Evolutionary conservation across 495 filamentous ascomycete species (phyloP), one percentile per base, ranked within the genome.

Genomic region (Bryoglossum gracile): DNA sequence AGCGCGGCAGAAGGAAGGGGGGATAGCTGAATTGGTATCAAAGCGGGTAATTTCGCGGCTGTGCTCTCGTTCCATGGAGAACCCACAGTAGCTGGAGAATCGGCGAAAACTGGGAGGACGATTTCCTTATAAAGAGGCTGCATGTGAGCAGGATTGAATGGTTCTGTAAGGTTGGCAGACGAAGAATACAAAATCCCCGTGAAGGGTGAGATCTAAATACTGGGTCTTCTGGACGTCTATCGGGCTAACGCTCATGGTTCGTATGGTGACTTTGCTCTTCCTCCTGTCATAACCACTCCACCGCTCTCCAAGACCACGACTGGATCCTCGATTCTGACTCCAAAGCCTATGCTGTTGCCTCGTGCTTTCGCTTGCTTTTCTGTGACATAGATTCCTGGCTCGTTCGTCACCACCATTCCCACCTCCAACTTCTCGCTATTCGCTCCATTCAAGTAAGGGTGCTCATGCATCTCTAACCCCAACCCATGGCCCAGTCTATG

Each of bases 301-400:
- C 60, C 55, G 11, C 50, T 24, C 17, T 50, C 26, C 0, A 54
- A 54, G 25, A 62, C 60, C 0, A 60, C 50, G 10, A 62, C 53
- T 0, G 60, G 54, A 34, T 62, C 60, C 44, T 62, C 60, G 8
- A 60, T 34, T 22, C 60, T 48, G 21, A 62, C 46, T 11, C 60
- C 60, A 36, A 62, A 62, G 14, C 60, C 60, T 2, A 39, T 19
- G 4, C 47, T 47, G 40, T 47, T 51, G n/a, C 55, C 51, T 30
- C 56, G 28, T 13, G 38, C 9, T 35, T 18, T 43, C 8, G 57
- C 60, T 34, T 62, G 45, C 42, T 60, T 52, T 13, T 35, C 51
- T 5, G 60, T 62, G 18, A 62, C 57, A 44, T 62, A 62, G 8
- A 62, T 60, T 23, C 60, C 60, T 57, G 60, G 60, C 30, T 63